These are phyloP conservation scores for Roridomyces roridus DNA, from an alignment of 768 basidiomycete species.

Conservation along the genomic window DNA sequence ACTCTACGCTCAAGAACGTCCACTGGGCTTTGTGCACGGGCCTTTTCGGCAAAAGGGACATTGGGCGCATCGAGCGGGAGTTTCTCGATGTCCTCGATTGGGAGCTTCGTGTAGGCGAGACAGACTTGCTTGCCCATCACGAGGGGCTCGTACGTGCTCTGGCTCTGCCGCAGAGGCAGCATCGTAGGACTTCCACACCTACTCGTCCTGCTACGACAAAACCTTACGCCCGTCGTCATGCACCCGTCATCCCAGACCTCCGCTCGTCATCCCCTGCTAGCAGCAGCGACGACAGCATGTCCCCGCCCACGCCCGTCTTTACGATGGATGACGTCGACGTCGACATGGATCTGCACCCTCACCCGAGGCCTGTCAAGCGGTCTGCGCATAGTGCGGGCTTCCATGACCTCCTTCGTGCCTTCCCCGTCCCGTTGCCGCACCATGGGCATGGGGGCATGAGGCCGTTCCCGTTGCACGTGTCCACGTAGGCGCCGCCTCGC, in stretches of 20 bases:
- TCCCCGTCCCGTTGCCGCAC: not conserved
- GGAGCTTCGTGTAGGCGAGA: constrained; percentile 9
- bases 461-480: too few species aligned
- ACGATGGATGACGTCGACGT: too few species aligned
- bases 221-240: not conserved
- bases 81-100: constrained; percentile 19
- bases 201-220: too few species aligned
- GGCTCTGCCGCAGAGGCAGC: not conserved
- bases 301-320: not conserved
- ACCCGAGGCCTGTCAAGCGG: not conserved
- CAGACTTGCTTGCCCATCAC: constrained; percentile 7
- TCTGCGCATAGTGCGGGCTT: not conserved
- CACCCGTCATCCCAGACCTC: not conserved
- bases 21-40: constrained; percentile 18
- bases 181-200: not conserved
- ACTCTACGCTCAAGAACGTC: constrained; percentile 16
- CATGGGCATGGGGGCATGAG: too few species aligned
- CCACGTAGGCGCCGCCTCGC: too few species aligned
- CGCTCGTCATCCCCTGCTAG: not conserved
- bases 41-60: constrained; percentile 11
- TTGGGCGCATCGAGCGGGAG: constrained; percentile 14
- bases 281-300: not conserved
- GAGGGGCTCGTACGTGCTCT: not conserved
- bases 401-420: not conserved
- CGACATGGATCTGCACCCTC: not conserved